These are phyloP conservation scores for Amanita molliuscula DNA, from an alignment of 768 basidiomycete species.

Conservation along the genomic window DNA sequence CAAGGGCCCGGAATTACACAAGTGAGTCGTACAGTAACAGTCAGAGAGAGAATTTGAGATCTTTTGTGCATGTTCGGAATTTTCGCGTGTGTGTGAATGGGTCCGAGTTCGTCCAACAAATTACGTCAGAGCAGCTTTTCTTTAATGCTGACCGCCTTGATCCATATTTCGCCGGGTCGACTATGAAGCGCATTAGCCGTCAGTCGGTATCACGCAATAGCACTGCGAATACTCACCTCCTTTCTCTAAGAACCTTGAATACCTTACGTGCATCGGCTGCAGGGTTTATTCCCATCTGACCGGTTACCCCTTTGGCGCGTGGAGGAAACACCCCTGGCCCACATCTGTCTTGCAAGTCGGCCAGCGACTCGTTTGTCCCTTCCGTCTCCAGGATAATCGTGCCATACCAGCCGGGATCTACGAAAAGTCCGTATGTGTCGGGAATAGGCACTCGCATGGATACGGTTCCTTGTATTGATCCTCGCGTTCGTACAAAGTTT, in stretches of 20 bases:
- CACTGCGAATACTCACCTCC: conserved; percentile 34
- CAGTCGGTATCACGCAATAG: neutral
- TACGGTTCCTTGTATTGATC: conserved; percentile 16
- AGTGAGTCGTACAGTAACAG: neutral
- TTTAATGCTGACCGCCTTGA: conserved; percentile 54
- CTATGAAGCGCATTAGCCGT: conserved; percentile 21
- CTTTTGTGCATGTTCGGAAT: neutral
- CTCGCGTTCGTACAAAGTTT: conserved; percentile 20
- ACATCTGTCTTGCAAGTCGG: conserved; percentile 68
- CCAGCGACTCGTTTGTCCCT: conserved; percentile 77
- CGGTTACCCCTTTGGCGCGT: conserved; percentile 31
- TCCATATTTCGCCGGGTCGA: conserved; percentile 68
- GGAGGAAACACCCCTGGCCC: conserved; percentile 59
- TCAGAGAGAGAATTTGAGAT: neutral
- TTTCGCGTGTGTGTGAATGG: neutral
- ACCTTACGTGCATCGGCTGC: conserved; percentile 23
- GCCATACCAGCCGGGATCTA: conserved; percentile 80
- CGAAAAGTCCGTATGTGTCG: conserved; percentile 38
- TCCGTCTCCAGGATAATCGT: conserved; percentile 78
- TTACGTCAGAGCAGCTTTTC: conserved; percentile 41
- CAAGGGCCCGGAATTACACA: neutral
- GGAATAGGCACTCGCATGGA: conserved; percentile 37
- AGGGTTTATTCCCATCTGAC: conserved; percentile 29
- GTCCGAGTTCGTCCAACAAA: neutral
- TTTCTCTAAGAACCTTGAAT: conserved; percentile 68